These are phyloP conservation scores for Marasmius fiardii DNA, from an alignment of 1,284 basidiomycete genomes.

Conservation along the genomic window DNA sequence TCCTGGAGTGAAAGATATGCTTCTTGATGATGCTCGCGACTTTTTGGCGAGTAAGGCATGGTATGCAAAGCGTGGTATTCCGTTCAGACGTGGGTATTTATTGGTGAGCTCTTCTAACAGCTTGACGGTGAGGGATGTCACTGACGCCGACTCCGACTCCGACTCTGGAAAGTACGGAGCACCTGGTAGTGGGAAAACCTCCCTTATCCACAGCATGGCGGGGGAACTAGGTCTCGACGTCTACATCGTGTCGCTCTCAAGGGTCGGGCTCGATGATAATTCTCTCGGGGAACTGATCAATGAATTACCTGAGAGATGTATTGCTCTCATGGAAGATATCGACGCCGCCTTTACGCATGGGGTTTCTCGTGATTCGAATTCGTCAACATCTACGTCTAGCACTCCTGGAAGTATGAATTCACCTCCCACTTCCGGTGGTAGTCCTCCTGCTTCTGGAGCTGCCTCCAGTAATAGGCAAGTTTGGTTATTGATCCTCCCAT, in stretches of 20 bases:
- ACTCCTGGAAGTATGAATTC: background rate
- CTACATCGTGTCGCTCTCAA: slow-evolving; percentile 73
- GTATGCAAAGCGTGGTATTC: slow-evolving; percentile 69
- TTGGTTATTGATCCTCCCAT: slow-evolving; percentile 11
- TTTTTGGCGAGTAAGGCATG: slow-evolving; percentile 64
- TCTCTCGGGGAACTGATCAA: slow-evolving; percentile 58
- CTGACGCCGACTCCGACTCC: background rate
- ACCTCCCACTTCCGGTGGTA: background rate
- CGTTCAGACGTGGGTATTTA: slow-evolving; percentile 71
- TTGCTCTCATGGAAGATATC: slow-evolving; percentile 80
- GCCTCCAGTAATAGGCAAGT: slow-evolving; percentile 15
- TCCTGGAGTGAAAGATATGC: slow-evolving; percentile 57
- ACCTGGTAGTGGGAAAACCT: slow-evolving; percentile 76
- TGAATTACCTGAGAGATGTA: slow-evolving; percentile 63
- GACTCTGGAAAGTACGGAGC: slow-evolving; percentile 52
- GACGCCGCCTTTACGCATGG: slow-evolving; percentile 68
- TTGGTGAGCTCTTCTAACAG: slow-evolving; percentile 37
- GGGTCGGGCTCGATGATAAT: slow-evolving; percentile 64
- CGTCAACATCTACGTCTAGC: background rate
- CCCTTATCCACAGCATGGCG: slow-evolving; percentile 71
- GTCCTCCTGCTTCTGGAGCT: slow-evolving; percentile 8
- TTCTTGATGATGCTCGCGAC: slow-evolving; percentile 64
- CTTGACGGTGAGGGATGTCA: background rate
- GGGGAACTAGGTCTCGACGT: slow-evolving; percentile 74
- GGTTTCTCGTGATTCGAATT: slow-evolving; percentile 43